Conservation (phyloP, 352 stramenopile genomes). For the Phytophthora sojae region DNA sequence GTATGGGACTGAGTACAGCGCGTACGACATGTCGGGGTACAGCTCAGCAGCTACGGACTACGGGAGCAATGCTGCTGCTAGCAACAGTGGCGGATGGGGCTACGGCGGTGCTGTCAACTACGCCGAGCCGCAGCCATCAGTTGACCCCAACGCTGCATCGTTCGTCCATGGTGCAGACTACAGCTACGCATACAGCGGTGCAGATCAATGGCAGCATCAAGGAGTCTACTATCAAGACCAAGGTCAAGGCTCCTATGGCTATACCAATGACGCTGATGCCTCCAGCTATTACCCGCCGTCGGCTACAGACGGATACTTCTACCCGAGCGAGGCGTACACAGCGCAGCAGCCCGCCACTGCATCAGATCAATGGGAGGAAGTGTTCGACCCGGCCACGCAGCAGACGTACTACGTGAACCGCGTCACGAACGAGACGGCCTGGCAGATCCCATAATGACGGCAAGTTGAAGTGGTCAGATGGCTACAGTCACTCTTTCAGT, state of each 20-base stretch:
- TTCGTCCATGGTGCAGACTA: background rate
- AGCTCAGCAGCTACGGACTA: constrained; percentile 14
- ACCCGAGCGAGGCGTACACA: background rate
- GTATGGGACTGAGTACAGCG: constrained; percentile 37
- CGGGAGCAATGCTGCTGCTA: constrained; percentile 11
- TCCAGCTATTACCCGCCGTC: background rate
- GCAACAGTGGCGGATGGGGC: constrained; percentile 17
- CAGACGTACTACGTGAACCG: constrained; percentile 76
- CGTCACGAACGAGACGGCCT: constrained; percentile 64
- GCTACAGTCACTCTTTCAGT: constrained; percentile 8
- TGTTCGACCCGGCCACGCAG: constrained; percentile 62
- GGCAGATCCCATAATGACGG: constrained; percentile 38
- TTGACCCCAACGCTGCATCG: constrained; percentile 15
- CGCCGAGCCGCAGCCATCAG: constrained; percentile 1
- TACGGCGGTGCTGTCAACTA: background rate
- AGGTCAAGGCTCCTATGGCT: too few species aligned
- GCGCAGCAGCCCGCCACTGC: background rate
- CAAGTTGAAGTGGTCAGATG: constrained; percentile 22
- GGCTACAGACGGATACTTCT: background rate
- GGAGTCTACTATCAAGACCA: constrained; percentile 8
- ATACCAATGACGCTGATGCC: background rate
- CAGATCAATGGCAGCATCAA: constrained; percentile 14
- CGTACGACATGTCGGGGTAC: constrained; percentile 37
- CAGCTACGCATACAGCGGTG: background rate
- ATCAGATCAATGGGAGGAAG: constrained; percentile 59